Base-by-base conservation (phyloP, 768 basidiomycete genomes). In the Psilocybe azurescens region DNA sequence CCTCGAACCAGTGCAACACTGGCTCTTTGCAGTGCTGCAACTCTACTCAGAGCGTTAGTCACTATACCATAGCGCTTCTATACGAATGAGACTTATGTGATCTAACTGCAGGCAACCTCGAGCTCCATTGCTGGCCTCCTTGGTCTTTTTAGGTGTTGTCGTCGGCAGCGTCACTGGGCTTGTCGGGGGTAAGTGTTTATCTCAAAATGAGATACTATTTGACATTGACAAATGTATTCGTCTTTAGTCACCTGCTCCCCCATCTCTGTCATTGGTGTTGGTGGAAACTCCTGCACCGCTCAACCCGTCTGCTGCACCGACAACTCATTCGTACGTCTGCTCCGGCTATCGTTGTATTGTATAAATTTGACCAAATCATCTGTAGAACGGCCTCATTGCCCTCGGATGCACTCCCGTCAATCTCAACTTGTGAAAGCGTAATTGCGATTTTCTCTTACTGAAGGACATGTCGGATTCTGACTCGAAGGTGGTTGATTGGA, bases 321-420 rank as follows among this genome's bases (percentile, higher is more conserved):
- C 56, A 71, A 72, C 61, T 62, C 32, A 65, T 74, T 74, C 67
- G 67, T 71, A 63, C 57, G 67, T 24, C 2, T 24, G 2, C 24
- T 2, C 24, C 2, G 24, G 2, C 24, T 24, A 24, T 24, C 2
- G 2, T 24, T 24, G 24, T 24, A 24, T 24, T 2, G 2, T 24
- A 2, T 2, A 36, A 24, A 36, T 5, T 16, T 59, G 30, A 46
- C 14, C 51, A 20, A 60, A 32, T 55, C 48, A 47, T 51, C 41
- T 41, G 24, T 36, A 70, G 70, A 68, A 67, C 50, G 75, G 74
- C 13, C 52, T 77, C 61, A 58, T 75, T 54, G 65, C 67, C 18
- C 59, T 74, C 39, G 74, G 74, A 32, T 77, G 74, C 70, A 64
- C 53, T 53, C 74, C 74, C 55, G 63, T 75, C 62, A 72, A 73